Evolutionary conservation across 129 eudicot genomes (phyloP), one percentile per base, ranked within the genome.

Genomic region (Arctium minus): DNA sequence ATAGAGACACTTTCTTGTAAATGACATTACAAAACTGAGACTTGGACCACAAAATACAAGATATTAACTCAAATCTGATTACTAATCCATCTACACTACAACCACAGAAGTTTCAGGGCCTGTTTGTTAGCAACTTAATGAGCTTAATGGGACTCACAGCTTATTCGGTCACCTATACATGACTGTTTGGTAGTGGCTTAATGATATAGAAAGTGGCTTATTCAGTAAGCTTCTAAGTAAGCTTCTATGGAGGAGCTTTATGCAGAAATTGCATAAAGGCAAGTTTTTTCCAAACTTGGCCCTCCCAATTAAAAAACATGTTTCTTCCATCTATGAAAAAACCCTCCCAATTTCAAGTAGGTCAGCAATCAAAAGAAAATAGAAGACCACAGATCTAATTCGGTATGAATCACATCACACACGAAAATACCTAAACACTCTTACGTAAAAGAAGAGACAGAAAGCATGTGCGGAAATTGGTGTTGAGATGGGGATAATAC

Each of bases 331-430:
- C 27, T 22, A 22, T 22, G 27, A 22, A 22, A 22, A 22, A 22
- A 22, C 27, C 27, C 0, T 22, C 27, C 27, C 27, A 22, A 22
- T 22, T 22, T 35, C 69, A 75, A 64, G 37, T 42, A 82, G 6
- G 40, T 10, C 15, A 67, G 35, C 81, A 82, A 76, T 44, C n/a
- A 36, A 38, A 42, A 72, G 39, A 4, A 77, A 37, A 77, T 8
- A 6, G 31, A 87, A 56, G 70, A 73, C 46, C 31, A 46, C 79
- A 85, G 93, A 90, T 90, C 94, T 87, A 81, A 78, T 74, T 36
- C 42, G 33, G 40, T 42, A 50, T 76, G 40, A 64, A 48, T 39
- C 75, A 75, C 72, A 48, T 39, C 75, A 75, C 72, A 73, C 56
- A 18, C 44, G 44, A 40, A 42, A 70, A 74, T 1, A 44, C 13